Conservation (phyloP, 331 rosid genomes). For the Ulmus americana region DNA sequence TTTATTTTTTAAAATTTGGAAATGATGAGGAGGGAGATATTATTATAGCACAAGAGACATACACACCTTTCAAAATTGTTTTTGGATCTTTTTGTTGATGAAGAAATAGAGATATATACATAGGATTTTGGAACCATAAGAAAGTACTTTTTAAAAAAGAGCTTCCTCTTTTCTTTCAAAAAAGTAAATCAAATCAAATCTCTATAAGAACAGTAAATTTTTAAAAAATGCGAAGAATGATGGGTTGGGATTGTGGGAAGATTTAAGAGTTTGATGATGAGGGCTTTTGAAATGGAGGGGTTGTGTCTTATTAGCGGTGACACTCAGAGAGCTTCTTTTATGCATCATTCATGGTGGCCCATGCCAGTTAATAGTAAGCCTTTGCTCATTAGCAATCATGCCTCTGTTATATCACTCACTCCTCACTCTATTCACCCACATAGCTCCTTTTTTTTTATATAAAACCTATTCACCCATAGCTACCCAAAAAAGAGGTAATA, state of each 20-base stretch:
- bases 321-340: slow-evolving; percentile 24
- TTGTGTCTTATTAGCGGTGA: slow-evolving; percentile 27
- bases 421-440: slow-evolving; percentile 1
- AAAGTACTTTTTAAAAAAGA: slow-evolving; percentile 17
- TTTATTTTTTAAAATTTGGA: slow-evolving; percentile 39
- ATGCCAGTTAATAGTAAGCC: slow-evolving; percentile 45
- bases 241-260: slow-evolving; percentile 59
- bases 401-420: slow-evolving; percentile 20
- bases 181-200: no score
- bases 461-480: no score
- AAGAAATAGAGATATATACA: not conserved
- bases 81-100: slow-evolving; percentile 17
- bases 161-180: not conserved
- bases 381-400: slow-evolving; percentile 56
- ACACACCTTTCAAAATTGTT: slow-evolving; percentile 11
- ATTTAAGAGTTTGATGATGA: slow-evolving; percentile 36
- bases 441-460: no score
- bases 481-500: no score
- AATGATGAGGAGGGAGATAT: slow-evolving; percentile 36
- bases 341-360: slow-evolving; percentile 61
- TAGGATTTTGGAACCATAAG: slow-evolving; percentile 18
- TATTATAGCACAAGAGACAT: not conserved
- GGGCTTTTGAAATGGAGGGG: slow-evolving; percentile 22
- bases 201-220: slow-evolving; percentile 16
- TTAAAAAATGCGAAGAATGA: slow-evolving; percentile 35